phyloP scores from a whole-genome alignment of 2,329 filamentous ascomycete species.

The Cadophora gregata region DNA sequence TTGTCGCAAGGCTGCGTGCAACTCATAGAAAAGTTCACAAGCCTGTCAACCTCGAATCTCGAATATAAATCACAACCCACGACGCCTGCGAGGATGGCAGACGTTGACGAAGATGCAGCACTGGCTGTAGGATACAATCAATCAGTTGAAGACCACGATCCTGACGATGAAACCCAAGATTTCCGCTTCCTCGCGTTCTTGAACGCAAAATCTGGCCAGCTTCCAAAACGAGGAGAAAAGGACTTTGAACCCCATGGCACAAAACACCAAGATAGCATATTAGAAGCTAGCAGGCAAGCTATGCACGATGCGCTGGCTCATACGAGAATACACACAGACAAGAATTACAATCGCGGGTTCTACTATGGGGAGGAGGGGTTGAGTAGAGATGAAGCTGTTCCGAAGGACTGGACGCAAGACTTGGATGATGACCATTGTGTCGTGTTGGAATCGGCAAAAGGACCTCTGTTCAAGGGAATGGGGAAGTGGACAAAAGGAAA shows the following conservation, averaged over 20 bases:
- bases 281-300: slow-evolving; percentile 81
- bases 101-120: slow-evolving; percentile 45
- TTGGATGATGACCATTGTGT: slow-evolving; percentile 62
- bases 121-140: slow-evolving; percentile 35
- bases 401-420: slow-evolving; percentile 72
- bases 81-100: slow-evolving; percentile 35
- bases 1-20: slow-evolving; percentile 31
- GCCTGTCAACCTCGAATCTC: neutral
- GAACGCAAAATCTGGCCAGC: slow-evolving; percentile 58
- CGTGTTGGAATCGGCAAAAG: slow-evolving; percentile 73
- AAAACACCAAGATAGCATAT: slow-evolving; percentile 74
- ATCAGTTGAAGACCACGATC: slow-evolving; percentile 59
- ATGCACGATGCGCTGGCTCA: slow-evolving; percentile 88
- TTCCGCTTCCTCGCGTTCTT: slow-evolving; percentile 73
- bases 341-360: slow-evolving; percentile 70
- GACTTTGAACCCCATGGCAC: slow-evolving; percentile 97
- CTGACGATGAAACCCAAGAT: slow-evolving; percentile 84
- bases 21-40: slow-evolving; percentile 17
- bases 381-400: slow-evolving; percentile 55
- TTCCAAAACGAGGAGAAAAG: slow-evolving; percentile 92
- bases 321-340: slow-evolving; percentile 75
- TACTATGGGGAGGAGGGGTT: slow-evolving; percentile 66
- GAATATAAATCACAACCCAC: slow-evolving; percentile 2
- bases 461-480: slow-evolving; percentile 76
- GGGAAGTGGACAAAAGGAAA: slow-evolving; percentile 67